phyloP scores from a whole-genome alignment of 192 early-diverging fungal species.

The Mortierella claussenii region DNA sequence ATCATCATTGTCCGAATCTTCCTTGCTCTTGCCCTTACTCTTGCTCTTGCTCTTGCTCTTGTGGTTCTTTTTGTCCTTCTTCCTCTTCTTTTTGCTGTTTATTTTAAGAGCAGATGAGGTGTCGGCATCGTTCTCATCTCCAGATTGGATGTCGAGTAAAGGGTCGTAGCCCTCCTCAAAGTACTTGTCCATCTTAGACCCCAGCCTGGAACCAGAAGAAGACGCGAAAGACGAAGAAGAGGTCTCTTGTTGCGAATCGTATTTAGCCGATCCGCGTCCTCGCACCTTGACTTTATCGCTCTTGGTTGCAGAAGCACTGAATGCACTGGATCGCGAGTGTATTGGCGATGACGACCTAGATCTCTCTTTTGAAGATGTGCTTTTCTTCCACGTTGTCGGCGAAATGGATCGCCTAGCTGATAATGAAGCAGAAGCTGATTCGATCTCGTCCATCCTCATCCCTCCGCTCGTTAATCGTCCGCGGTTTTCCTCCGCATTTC shows the following conservation, averaged over 20 bases:
- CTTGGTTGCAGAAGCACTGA: neutral
- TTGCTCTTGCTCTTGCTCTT: neutral
- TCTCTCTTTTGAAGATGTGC: too few relatives aligned
- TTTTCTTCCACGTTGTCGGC: too few relatives aligned
- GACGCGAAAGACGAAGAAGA: neutral
- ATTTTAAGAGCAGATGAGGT: too few relatives aligned
- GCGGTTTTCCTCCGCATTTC: too few relatives aligned
- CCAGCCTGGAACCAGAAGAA: conserved; percentile 38
- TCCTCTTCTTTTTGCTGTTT: conserved; percentile 31
- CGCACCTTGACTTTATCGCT: conserved; percentile 8
- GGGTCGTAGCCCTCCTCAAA: conserved; percentile 65
- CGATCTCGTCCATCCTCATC: too few relatives aligned
- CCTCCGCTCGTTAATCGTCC: too few relatives aligned
- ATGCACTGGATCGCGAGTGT: neutral
- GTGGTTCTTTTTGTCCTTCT: conserved; percentile 24
- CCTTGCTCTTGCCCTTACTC: too few relatives aligned
- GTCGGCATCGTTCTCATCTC: conserved; percentile 15
- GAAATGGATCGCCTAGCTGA: too few relatives aligned
- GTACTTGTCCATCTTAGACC: conserved; percentile 69
- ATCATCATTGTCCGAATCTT: neutral
- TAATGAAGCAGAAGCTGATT: too few relatives aligned
- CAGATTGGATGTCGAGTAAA: conserved; percentile 45
- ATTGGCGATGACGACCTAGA: too few relatives aligned
- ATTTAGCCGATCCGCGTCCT: conserved; percentile 17
- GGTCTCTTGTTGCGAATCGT: too few relatives aligned